Conservation (phyloP, 2,329 filamentous ascomycete genomes). For the Colletotrichum acutatum region DNA sequence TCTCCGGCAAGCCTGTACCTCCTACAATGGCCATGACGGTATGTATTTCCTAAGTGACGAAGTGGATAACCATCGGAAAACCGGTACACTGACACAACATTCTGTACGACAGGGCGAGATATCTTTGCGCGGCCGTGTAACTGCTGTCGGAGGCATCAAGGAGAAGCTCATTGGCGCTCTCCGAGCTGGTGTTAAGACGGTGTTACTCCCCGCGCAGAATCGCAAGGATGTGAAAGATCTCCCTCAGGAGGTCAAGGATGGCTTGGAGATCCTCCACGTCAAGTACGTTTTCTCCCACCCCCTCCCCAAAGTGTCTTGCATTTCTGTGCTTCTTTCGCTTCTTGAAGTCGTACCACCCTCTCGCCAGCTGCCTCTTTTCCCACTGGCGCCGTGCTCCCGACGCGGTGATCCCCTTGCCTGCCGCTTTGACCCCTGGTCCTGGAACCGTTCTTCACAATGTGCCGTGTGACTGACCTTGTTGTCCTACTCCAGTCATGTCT, state of each 20-base stretch:
- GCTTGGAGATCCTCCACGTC: constrained; percentile 89
- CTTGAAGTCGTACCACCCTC: constrained; percentile 31
- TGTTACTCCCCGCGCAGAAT: constrained; percentile 88
- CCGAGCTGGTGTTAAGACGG: constrained; percentile 93
- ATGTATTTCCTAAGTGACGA: constrained; percentile 45
- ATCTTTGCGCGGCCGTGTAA: constrained; percentile 87
- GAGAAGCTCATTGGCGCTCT: constrained; percentile 97
- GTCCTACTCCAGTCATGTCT: constrained; percentile 75
- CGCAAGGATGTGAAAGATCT: constrained; percentile 92
- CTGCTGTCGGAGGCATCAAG: constrained; percentile 97
- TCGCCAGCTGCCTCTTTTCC: constrained; percentile 22
- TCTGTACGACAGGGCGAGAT: constrained; percentile 66
- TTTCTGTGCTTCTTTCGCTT: constrained; percentile 26
- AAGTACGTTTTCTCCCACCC: constrained; percentile 66
- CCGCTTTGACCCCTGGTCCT: constrained; percentile 3
- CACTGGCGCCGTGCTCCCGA: constrained; percentile 34
- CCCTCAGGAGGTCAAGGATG: constrained; percentile 87
- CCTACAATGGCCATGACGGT: constrained; percentile 96
- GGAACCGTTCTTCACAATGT: constrained; percentile 31
- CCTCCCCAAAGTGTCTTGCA: constrained; percentile 54
- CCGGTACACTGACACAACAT: constrained; percentile 28
- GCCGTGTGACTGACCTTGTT: constrained; percentile 36
- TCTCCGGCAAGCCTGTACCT: constrained; percentile 86
- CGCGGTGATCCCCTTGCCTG: constrained; percentile 25
- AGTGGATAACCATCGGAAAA: background rate